Conservation (phyloP, 208 protist genomes). For the Acanthamoeba divionensis region DNA sequence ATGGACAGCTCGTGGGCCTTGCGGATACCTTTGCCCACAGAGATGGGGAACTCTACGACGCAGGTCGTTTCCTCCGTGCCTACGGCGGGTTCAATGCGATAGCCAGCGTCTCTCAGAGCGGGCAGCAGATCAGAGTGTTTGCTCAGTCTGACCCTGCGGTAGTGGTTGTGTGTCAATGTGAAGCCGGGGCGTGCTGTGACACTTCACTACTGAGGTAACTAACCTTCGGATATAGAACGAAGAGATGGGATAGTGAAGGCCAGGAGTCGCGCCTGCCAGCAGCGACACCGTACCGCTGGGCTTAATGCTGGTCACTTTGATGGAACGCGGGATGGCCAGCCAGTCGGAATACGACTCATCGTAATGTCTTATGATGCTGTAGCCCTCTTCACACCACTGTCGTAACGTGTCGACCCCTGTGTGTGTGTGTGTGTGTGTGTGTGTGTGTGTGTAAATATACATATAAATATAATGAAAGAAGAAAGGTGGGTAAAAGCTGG, state of each 20-base stretch:
- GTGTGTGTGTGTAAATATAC: neutral
- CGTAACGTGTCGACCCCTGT: slow-evolving; percentile 65
- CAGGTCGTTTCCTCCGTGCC: slow-evolving; percentile 61
- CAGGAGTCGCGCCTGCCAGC: slow-evolving; percentile 83
- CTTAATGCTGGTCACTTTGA: slow-evolving; percentile 84
- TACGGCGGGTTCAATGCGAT: slow-evolving; percentile 74
- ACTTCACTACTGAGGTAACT: no score
- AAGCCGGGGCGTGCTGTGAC: no score
- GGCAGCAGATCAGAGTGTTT: slow-evolving; percentile 24
- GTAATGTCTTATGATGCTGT: slow-evolving; percentile 67
- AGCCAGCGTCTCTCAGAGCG: slow-evolving; percentile 65
- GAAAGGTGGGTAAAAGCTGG: neutral
- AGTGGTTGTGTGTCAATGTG: slow-evolving; percentile 3
- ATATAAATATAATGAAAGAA: neutral
- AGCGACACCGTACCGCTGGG: slow-evolving; percentile 84
- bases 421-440: neutral
- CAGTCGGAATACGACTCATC: slow-evolving; percentile 74
- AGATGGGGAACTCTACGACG: slow-evolving; percentile 81
- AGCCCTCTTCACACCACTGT: slow-evolving; percentile 77
- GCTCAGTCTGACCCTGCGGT: slow-evolving; percentile 8
- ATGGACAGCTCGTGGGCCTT: slow-evolving; percentile 75
- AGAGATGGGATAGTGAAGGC: slow-evolving; percentile 82
- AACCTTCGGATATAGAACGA: slow-evolving; percentile 80
- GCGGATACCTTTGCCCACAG: slow-evolving; percentile 73
- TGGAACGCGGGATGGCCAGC: slow-evolving; percentile 79